These are phyloP conservation scores for Macadamia tetraphylla DNA, from an alignment of 164 flowering plant genomes.

Conservation along the genomic window DNA sequence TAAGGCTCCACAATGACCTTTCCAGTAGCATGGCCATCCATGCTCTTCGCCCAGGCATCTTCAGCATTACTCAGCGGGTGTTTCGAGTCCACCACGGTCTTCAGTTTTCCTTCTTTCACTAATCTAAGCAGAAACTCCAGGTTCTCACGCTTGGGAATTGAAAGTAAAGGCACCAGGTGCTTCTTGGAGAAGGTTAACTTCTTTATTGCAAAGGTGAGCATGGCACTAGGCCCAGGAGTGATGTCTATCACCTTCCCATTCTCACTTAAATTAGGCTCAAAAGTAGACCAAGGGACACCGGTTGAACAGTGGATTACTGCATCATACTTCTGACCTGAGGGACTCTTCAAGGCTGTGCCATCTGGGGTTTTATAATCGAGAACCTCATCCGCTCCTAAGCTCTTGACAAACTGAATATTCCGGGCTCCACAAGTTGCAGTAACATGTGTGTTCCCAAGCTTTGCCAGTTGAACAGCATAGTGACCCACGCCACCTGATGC, in stretches of 20 bases:
- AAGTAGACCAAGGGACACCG: constrained; percentile 24
- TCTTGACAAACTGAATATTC: constrained; percentile 24
- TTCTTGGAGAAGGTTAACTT: too few species aligned
- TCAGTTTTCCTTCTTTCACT: neutral
- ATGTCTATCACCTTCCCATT: neutral
- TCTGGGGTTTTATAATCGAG: constrained; percentile 31
- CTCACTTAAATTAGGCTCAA: constrained; percentile 20
- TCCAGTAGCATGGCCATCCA: too few species aligned
- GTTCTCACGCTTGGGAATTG: too few species aligned
- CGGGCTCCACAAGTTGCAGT: constrained; percentile 35
- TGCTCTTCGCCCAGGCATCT: too few species aligned
- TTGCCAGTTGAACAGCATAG: constrained; percentile 7
- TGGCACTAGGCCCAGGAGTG: too few species aligned
- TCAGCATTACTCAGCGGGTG: too few species aligned
- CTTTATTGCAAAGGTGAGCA: too few species aligned
- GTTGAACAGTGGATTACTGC: constrained; percentile 23
- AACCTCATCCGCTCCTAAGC: constrained; percentile 36
- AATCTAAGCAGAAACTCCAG: too few species aligned
- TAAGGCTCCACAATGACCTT: too few species aligned
- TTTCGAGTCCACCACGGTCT: constrained; percentile 14
- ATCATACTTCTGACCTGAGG: constrained; percentile 30
- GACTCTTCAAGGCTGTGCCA: constrained; percentile 27
- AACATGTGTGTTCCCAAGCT: constrained; percentile 4
- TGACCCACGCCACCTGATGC: constrained; percentile 10
- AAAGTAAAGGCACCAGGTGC: too few species aligned